phyloP scores from a whole-genome alignment of 371 early-diverging fungal genomes.

The Synchytrium microbalum region DNA sequence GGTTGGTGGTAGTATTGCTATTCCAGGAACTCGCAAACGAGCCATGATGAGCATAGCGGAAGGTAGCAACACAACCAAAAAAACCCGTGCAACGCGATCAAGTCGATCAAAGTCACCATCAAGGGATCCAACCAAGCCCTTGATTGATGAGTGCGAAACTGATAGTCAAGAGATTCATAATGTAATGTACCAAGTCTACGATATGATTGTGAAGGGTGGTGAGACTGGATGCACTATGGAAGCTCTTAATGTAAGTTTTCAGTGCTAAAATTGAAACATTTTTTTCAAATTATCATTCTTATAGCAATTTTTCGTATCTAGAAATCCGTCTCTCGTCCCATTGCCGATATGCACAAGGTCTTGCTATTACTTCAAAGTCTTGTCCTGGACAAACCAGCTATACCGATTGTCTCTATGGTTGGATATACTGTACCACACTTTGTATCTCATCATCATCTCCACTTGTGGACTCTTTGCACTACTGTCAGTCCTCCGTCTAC shows the following conservation, averaged over 20 bases:
- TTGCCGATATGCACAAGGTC: no score
- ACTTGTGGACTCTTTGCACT: background rate
- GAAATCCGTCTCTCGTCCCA: no score
- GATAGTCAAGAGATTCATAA: constrained; percentile 12
- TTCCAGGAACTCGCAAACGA: constrained; percentile 16
- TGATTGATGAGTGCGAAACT: background rate
- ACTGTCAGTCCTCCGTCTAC: background rate
- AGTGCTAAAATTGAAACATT: background rate
- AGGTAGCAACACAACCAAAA: background rate
- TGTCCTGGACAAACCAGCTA: background rate
- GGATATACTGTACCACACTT: background rate
- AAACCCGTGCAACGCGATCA: no score
- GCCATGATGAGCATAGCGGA: background rate
- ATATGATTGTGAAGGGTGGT: constrained; percentile 4
- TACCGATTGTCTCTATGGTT: background rate
- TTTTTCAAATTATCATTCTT: background rate
- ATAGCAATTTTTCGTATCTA: no score
- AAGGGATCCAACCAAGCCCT: background rate
- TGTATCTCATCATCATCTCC: background rate
- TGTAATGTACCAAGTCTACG: constrained; percentile 8
- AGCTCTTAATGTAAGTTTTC: background rate
- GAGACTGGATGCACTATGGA: constrained; percentile 6
- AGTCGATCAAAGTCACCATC: no score
- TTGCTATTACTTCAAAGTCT: background rate
- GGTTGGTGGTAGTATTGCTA: background rate